A percentile compares a stretch with the other conserved stretches of the same genome.
These are phyloP conservation scores for Mrakiaceae sp. DNA, from an alignment of 1,284 basidiomycete species.

Conservation along the genomic window DNA sequence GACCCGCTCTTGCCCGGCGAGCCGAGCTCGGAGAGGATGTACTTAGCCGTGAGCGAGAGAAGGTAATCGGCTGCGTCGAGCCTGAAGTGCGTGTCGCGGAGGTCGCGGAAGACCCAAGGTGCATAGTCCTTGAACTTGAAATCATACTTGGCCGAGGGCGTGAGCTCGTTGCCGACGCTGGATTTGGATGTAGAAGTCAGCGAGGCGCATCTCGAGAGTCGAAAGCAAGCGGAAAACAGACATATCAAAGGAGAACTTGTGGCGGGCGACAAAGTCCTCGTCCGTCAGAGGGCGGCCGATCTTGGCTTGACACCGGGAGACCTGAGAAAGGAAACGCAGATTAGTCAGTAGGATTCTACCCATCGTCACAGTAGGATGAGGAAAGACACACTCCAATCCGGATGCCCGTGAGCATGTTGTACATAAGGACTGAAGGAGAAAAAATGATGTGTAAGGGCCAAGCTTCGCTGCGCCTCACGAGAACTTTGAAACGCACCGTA, in stretches of 20 bases:
- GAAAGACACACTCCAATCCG: conserved; percentile 65
- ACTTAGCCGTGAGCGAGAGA: conserved; percentile 88
- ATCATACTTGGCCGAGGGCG: conserved; percentile 76
- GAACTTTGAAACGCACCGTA: conserved; percentile 42
- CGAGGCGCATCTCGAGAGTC: neutral
- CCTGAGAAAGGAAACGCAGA: conserved; percentile 38
- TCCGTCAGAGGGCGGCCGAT: conserved; percentile 69
- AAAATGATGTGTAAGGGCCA: too few relatives aligned
- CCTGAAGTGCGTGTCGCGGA: conserved; percentile 78
- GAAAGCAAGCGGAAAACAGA: conserved; percentile 32
- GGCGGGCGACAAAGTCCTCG: conserved; percentile 77
- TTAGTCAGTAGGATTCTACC: neutral
- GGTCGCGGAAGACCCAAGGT: conserved; percentile 90
- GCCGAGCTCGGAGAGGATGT: conserved; percentile 96
- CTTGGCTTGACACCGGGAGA: conserved; percentile 93
- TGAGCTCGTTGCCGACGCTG: conserved; percentile 90
- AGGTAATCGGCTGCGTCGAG: conserved; percentile 96
- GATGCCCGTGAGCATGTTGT: conserved; percentile 99
- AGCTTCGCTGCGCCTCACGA: too few relatives aligned
- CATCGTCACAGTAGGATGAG: neutral
- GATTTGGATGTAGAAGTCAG: conserved; percentile 12
- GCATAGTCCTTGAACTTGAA: conserved; percentile 99
- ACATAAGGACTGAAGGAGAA: conserved; percentile 60
- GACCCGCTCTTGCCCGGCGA: conserved; percentile 96
- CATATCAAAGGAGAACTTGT: conserved; percentile 98